A percentile compares a stretch with the other conserved stretches of the same genome.
phyloP scores from a whole-genome alignment of 2,329 filamentous ascomycete genomes.

The Ophiostoma populinum region DNA sequence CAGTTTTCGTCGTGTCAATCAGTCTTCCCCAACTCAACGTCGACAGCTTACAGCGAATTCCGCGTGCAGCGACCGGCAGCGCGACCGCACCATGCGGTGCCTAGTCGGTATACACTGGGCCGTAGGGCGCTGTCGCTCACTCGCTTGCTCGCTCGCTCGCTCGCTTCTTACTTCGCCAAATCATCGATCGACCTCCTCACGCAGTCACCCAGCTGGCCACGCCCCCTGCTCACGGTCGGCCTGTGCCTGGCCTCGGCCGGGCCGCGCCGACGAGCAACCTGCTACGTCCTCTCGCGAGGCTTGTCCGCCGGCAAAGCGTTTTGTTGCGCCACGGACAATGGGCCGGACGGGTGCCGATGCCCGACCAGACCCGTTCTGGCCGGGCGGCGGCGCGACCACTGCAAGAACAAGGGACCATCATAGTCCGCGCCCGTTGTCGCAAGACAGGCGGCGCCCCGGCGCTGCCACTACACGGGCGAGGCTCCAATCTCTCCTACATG shows the following conservation, averaged over 20 bases:
- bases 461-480: slow-evolving; percentile 1
- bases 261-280: not conserved
- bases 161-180: not conserved
- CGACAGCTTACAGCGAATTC: no score
- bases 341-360: not conserved
- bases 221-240: no score
- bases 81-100: no score
- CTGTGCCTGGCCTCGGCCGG: no score
- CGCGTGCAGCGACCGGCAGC: no score
- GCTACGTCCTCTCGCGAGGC: not conserved
- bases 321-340: slow-evolving; percentile 1
- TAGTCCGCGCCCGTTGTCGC: slow-evolving; percentile 3
- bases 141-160: no score
- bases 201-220: slow-evolving; percentile 1
- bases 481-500: slow-evolving; percentile 1
- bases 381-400: not conserved
- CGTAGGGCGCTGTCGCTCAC: no score
- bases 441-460: not conserved
- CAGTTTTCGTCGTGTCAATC: no score
- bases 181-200: not conserved
- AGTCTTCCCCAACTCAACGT: no score
- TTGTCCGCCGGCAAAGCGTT: not conserved
- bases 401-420: slow-evolving; percentile 4
- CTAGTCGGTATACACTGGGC: no score
- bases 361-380: no score